These are phyloP conservation scores for Bothriochloa decipiens DNA, from an alignment of 176 grass and related monocot species.

Conservation along the genomic window DNA sequence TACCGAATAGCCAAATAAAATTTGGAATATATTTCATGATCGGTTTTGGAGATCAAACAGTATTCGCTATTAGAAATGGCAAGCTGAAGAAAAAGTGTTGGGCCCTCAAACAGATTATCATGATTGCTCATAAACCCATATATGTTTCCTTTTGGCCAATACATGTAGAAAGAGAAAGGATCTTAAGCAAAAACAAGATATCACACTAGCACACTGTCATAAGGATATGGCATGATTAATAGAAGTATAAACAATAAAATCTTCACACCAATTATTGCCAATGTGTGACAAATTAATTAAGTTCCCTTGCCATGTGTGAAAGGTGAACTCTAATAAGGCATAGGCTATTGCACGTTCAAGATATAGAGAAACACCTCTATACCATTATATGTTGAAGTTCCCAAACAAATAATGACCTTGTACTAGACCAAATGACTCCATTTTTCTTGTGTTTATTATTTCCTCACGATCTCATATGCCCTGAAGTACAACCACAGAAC, in stretches of 20 bases:
- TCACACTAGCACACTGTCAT: background rate
- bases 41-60: conserved; percentile 4
- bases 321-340: conserved; percentile 20
- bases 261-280: conserved; percentile 6
- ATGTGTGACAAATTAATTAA: conserved; percentile 22
- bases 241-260: conserved; percentile 19
- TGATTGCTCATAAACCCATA: conserved; percentile 18
- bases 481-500: conserved; percentile 23
- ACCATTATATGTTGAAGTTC: conserved; percentile 19
- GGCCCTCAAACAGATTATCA: conserved; percentile 16
- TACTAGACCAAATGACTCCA: conserved; percentile 4
- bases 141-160: background rate
- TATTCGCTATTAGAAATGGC: conserved; percentile 12
- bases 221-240: conserved; percentile 26
- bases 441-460: conserved; percentile 27
- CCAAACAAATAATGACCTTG: conserved; percentile 9
- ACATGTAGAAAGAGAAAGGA: conserved; percentile 35
- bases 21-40: conserved; percentile 15
- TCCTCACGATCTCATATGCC: background rate
- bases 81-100: conserved; percentile 5
- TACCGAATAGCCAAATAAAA: background rate
- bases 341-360: conserved; percentile 4
- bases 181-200: conserved; percentile 28
- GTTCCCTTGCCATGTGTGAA: conserved; percentile 1
- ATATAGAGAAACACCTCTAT: conserved; percentile 16